These are phyloP conservation scores for Amanita polypyramis DNA, from an alignment of 768 basidiomycete genomes.

Conservation along the genomic window DNA sequence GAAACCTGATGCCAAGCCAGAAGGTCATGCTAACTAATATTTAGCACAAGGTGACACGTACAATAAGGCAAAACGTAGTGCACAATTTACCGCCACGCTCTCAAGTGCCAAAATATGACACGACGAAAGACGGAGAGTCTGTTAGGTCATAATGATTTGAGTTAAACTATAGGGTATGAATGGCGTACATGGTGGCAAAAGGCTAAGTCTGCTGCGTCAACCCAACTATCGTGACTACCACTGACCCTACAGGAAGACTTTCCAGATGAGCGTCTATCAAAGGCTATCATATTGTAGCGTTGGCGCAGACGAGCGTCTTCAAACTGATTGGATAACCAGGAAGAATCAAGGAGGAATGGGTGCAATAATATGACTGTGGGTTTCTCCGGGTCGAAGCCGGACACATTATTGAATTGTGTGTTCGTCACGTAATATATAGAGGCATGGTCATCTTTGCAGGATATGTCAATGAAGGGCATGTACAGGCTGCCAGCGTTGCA, in stretches of 20 bases:
- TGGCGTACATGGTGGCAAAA: constrained; percentile 47
- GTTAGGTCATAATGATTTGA: neutral
- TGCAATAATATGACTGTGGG: constrained; percentile 62
- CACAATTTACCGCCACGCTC: constrained; percentile 41
- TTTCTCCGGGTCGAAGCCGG: constrained; percentile 54
- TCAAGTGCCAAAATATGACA: constrained; percentile 69
- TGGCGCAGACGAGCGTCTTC: constrained; percentile 51
- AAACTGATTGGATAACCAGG: constrained; percentile 59
- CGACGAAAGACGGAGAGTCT: constrained; percentile 57
- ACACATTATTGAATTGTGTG: constrained; percentile 44
- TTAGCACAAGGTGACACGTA: constrained; percentile 24
- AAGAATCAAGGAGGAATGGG: constrained; percentile 56
- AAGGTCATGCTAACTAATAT: neutral
- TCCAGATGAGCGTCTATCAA: constrained; percentile 61
- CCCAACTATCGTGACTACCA: constrained; percentile 61
- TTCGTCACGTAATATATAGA: constrained; percentile 69
- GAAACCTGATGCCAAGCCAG: constrained; percentile 38
- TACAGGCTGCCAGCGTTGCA: neutral
- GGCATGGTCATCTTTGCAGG: constrained; percentile 53
- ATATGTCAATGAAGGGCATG: constrained; percentile 66
- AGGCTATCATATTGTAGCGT: constrained; percentile 62
- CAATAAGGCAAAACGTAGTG: constrained; percentile 56
- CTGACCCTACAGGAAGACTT: constrained; percentile 42
- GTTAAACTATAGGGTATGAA: neutral
- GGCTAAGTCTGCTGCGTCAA: constrained; percentile 70